These are phyloP conservation scores for Gracilaria domingensis DNA, from an alignment of 23 red algal genomes.

Conservation along the genomic window DNA sequence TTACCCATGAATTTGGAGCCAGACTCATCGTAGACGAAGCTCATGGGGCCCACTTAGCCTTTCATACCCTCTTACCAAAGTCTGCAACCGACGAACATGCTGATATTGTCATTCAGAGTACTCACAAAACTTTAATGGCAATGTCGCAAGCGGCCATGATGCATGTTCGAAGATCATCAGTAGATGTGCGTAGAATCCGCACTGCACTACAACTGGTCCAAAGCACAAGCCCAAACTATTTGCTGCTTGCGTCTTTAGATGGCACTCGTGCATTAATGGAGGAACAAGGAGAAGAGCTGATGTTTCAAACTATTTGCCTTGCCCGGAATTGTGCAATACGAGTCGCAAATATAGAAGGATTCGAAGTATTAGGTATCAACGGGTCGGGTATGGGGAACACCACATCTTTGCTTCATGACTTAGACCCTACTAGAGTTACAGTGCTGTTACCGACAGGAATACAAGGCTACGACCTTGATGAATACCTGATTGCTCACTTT, in stretches of 20 bases:
- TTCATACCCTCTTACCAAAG: constrained; percentile 69
- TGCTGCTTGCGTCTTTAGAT: constrained; percentile 88
- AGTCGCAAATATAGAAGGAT: constrained; percentile 49
- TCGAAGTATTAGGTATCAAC: constrained; percentile 42
- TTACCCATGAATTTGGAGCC: constrained; percentile 54
- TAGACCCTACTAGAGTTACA: constrained; percentile 81
- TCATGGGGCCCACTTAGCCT: constrained; percentile 89
- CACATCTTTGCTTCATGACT: constrained; percentile 15
- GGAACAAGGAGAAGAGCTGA: constrained; percentile 39
- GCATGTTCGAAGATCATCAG: constrained; percentile 72
- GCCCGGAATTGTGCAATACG: constrained; percentile 39
- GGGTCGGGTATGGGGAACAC: background rate
- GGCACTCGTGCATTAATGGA: constrained; percentile 73
- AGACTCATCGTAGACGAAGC: constrained; percentile 96
- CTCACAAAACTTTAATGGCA: constrained; percentile 87
- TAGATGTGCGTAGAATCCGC: constrained; percentile 28
- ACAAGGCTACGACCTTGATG: constrained; percentile 87
- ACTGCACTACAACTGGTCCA: constrained; percentile 77
- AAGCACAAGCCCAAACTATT: constrained; percentile 84
- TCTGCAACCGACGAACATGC: constrained; percentile 63
- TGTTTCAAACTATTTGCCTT: constrained; percentile 43
- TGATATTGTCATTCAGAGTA: constrained; percentile 91
- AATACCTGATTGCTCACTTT: constrained; percentile 78
- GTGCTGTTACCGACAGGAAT: constrained; percentile 61
- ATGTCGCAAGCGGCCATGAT: constrained; percentile 93